phyloP scores from a whole-genome alignment of 2,329 filamentous ascomycete genomes.

The Lecanosticta acicola region DNA sequence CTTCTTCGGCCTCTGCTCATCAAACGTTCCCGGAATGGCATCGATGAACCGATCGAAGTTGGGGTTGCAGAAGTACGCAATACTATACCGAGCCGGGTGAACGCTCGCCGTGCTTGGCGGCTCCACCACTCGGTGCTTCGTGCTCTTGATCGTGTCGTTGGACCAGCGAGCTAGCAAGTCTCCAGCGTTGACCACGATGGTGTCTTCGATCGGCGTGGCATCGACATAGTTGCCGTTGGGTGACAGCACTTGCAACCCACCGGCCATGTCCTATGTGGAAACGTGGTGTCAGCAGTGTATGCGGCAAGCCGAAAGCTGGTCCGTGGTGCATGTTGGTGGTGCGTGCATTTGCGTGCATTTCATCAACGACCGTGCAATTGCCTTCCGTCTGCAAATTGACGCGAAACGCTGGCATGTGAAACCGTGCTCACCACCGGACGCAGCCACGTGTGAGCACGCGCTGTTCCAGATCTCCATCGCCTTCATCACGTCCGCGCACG shows the following conservation, averaged over 20 bases:
- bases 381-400: neutral
- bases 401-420: no score
- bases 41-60: slow-evolving; percentile 72
- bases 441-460: no score
- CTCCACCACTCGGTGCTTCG: slow-evolving; percentile 83
- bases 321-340: no score
- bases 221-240: slow-evolving; percentile 72
- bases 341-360: neutral
- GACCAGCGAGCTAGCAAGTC: slow-evolving; percentile 74
- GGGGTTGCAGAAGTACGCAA: slow-evolving; percentile 87
- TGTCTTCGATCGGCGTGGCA: slow-evolving; percentile 72
- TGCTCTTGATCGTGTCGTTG: slow-evolving; percentile 87
- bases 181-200: slow-evolving; percentile 83
- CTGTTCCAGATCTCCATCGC: no score
- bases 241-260: slow-evolving; percentile 58
- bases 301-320: no score
- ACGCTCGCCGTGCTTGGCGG: slow-evolving; percentile 56
- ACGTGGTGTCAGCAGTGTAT: no score
- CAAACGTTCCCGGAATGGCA: slow-evolving; percentile 72
- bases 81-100: slow-evolving; percentile 66
- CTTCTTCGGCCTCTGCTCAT: slow-evolving; percentile 62
- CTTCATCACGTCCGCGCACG: neutral
- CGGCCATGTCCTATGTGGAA: slow-evolving; percentile 52
- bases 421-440: neutral
- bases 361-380: neutral